Base-by-base conservation (phyloP, 2,329 filamentous ascomycete species). In the Penicillium sclerotiorum region DNA sequence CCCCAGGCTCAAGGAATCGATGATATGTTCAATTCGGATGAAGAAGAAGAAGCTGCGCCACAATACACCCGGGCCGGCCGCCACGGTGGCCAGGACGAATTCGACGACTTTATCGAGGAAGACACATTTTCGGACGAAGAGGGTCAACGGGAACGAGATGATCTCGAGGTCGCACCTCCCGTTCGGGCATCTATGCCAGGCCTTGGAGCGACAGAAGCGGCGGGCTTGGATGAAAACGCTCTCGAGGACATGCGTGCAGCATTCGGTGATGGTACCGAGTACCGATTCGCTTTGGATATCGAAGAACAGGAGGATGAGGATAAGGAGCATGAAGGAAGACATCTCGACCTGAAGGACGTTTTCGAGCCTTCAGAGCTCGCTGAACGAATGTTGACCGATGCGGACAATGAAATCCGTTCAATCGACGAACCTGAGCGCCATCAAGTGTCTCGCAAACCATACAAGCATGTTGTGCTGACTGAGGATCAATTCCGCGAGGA, bases 51-150 rank as follows among this genome's bases (percentile, higher is more conserved):
- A 49, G 80, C 76, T 4, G 39, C 39, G 8, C 70, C 68, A 15
- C 79, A 81, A 48, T 80, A 80, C 50, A 73, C 72, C 22, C 65
- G 66, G 37, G 64, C 69, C 38, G 43, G 43, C 20, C 43, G 35
- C 36, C 68, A 77, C 51, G 82, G 83, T 53, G 81, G 88, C 50
- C 82, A 83, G 39, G 89, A 95, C 69, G 90, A 95, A 64, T 90
- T 95, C 70, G 90, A 90, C 53, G 92, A 93, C 68, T 99, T 99
- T 72, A 99, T 99, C 65, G 93, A 97, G 68, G 91, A 96, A 62
- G 94, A 97, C 63, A 92, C 90, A 54, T 89, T 91, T 42, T 89
- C 90, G 42, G 90, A 95, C 58, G 90, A 95, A 53, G 89, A 90
- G 62, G 80, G 84, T 15, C 84, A 87, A 48, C 84, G 84, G 50